phyloP scores from a whole-genome alignment of 108 stramenopile species.

The Parmales sp. region DNA sequence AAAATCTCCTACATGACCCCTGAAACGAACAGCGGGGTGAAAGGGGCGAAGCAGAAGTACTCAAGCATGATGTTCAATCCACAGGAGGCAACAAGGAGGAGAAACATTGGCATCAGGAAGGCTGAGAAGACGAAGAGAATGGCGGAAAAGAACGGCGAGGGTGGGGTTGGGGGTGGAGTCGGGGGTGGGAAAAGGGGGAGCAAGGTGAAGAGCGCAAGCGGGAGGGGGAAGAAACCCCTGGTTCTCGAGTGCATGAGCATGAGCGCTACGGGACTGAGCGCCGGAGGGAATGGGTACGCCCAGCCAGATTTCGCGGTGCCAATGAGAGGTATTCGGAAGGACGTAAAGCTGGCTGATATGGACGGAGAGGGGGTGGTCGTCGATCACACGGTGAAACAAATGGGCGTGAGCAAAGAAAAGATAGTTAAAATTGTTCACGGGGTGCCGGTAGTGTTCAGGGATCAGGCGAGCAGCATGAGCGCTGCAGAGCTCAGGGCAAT shows the following conservation, averaged over 20 bases:
- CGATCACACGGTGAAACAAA: neutral
- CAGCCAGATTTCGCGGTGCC: neutral
- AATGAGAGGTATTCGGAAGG: neutral
- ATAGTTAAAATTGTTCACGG: constrained; percentile 2
- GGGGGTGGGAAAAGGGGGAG: neutral
- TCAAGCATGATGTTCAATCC: neutral
- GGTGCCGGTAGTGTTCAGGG: neutral
- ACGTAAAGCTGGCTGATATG: neutral
- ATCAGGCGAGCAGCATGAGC: neutral
- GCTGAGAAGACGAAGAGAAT: neutral
- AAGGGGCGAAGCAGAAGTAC: neutral
- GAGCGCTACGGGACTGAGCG: neutral
- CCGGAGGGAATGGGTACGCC: neutral
- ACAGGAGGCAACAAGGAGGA: neutral
- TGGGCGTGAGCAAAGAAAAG: neutral
- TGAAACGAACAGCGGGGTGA: neutral
- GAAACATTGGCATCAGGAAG: neutral
- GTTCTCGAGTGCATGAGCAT: neutral
- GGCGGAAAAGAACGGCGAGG: neutral
- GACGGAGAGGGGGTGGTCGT: neutral
- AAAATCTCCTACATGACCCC: neutral
- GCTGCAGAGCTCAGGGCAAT: neutral
- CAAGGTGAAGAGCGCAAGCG: neutral
- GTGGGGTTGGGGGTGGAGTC: neutral
- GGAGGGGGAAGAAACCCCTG: neutral